A percentile compares a stretch with the other conserved stretches of the same genome.
Evolutionary conservation across 2,329 filamentous ascomycete genomes (phyloP).

Genomic region (Fusarium tricinctum): DNA sequence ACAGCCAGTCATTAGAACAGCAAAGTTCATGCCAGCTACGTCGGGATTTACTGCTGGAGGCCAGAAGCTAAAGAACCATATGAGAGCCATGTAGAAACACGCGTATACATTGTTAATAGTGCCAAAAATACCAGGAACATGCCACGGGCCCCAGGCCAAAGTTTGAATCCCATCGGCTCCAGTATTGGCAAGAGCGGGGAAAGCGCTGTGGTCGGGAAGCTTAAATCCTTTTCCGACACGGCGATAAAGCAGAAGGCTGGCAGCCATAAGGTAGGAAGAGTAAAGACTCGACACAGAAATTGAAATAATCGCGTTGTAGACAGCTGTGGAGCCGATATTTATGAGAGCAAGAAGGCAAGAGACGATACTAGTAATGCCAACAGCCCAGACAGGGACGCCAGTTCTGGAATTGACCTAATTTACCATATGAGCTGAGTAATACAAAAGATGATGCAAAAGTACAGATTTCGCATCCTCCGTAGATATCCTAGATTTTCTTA

Average conservation of each 20-base stretch:
- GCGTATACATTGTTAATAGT: constrained; percentile 67
- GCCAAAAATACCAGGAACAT: constrained; percentile 63
- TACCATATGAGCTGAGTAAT: no score
- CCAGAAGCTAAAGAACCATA: constrained; percentile 69
- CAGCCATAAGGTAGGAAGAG: constrained; percentile 36
- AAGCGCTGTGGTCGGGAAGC: constrained; percentile 4
- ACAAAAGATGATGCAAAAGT: no score
- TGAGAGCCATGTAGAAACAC: constrained; percentile 64
- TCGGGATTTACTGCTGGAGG: constrained; percentile 49
- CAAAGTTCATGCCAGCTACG: constrained; percentile 59
- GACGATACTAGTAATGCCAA: constrained; percentile 31
- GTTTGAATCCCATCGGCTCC: not conserved
- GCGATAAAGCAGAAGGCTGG: constrained; percentile 38
- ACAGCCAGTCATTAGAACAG: constrained; percentile 58
- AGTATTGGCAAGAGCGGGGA: not conserved
- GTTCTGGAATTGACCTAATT: not conserved
- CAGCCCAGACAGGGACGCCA: constrained; percentile 27
- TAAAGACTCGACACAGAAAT: constrained; percentile 38
- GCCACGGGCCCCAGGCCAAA: constrained; percentile 66
- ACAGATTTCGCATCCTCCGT: no score
- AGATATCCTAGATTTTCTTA: no score
- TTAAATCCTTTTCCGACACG: constrained; percentile 38
- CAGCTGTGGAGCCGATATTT: constrained; percentile 39
- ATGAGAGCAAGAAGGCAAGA: constrained; percentile 37
- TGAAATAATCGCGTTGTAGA: constrained; percentile 40